Evolutionary conservation across 257 asterid species (phyloP), one percentile per base, ranked within the genome.

Genomic region (Solanum acaule): DNA sequence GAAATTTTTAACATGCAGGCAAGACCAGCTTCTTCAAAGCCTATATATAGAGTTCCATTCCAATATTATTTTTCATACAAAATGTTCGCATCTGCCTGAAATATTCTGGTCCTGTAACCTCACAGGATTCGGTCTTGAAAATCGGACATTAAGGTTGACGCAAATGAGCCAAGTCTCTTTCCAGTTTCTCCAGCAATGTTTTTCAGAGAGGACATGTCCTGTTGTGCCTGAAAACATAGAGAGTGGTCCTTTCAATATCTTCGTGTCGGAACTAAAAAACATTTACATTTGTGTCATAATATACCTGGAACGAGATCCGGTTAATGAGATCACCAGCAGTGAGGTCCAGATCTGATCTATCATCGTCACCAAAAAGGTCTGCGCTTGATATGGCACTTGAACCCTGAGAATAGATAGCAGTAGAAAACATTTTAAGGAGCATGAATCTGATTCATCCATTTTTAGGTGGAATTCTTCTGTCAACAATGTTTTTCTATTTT

Each of bases 101-200:
- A 35, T 22, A 35, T 7, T 31, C 15, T 18, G 82, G 82, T 35
- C 35, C 13, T 0, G 35, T 38, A 38, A n/a, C 34, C 40, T 95
- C 88, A 96, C 89, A 96, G 96, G 93, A 97, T 93, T 91, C 99
- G 92, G 92, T 96, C 99, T 93, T 96, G 98, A 86, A 97, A 88
- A 90, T 97, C 99, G 1, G 99, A 91, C 84, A 97, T 89, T 14
- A 97, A 86, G 67, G 93, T 91, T 73, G 99, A 93, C 1, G 99
- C 99, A 16, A 97, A 72, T n/a, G 95, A 91, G 92, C 93, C 91
- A 79, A 97, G 86, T 94, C 93, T 97, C 94, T 95, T 97, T 87
- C 99, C 98, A 10, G 99, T 96, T 93, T 97, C 99, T 90, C 99
- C 99, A 8, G 99, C 99, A 15, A 97, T 97, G 86, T 92, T 94